Conservation (phyloP, 768 basidiomycete species). For the Pleurotus citrinopileatus region DNA sequence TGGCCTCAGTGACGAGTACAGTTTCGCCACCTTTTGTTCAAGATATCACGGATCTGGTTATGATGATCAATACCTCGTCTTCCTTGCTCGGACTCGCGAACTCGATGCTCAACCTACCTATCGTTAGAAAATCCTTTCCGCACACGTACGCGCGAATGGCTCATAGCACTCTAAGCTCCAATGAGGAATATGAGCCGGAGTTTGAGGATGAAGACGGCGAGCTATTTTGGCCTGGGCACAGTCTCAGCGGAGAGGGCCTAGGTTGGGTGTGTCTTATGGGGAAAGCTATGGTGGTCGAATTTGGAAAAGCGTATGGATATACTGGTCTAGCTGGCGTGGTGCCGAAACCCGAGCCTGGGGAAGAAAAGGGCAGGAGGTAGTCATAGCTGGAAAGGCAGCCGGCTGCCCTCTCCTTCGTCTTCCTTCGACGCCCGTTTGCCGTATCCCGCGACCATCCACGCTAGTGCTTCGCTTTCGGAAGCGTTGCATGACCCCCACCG, state of each 20-base stretch:
- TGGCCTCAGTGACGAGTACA: conserved; percentile 40
- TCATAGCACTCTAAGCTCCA: conserved; percentile 53
- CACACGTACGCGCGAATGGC: conserved; percentile 74
- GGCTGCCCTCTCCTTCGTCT: not conserved
- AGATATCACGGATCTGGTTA: conserved; percentile 39
- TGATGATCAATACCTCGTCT: conserved; percentile 36
- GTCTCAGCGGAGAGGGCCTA: conserved; percentile 70
- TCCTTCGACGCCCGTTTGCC: not conserved
- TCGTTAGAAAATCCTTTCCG: conserved; percentile 70
- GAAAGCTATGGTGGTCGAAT: conserved; percentile 82
- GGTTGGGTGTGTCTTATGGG: conserved; percentile 89
- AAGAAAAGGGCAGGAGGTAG: conserved; percentile 14
- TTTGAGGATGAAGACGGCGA: conserved; percentile 86
- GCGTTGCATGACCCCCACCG: not conserved
- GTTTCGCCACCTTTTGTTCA: conserved; percentile 40
- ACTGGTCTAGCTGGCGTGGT: conserved; percentile 70
- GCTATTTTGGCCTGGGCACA: conserved; percentile 80
- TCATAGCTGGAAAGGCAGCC: not conserved
- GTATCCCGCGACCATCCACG: not conserved
- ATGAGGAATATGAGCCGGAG: conserved; percentile 78
- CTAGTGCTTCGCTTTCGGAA: no score
- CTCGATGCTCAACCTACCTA: conserved; percentile 57
- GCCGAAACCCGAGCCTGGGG: conserved; percentile 53
- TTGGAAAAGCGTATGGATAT: conserved; percentile 74
- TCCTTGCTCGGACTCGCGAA: conserved; percentile 51